Evolutionary conservation across 2,329 filamentous ascomycete species (phyloP).

Genomic region (Chaetomium globosum): DNA sequence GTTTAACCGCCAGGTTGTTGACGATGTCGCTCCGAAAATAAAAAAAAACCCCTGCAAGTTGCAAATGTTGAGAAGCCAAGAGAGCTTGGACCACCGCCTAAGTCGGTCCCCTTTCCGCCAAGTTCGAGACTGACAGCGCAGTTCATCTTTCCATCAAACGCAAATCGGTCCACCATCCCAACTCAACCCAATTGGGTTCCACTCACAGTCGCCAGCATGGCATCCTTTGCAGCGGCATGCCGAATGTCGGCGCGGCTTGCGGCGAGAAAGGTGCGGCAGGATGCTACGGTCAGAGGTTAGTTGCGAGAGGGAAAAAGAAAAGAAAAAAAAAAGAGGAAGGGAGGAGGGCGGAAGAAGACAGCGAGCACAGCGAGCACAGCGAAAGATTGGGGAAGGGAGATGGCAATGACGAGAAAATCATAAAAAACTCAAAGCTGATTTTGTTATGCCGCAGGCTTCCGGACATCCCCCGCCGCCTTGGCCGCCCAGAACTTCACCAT

Average conservation of each 20-base stretch:
- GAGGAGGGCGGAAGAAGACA: background rate
- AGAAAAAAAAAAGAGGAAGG: background rate
- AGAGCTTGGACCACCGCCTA: conserved; percentile 24
- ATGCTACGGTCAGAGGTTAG: conserved; percentile 61
- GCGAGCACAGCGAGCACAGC: background rate
- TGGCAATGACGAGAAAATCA: background rate
- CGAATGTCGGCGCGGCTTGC: conserved; percentile 65
- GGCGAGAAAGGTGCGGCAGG: conserved; percentile 55
- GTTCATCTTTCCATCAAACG: conserved; percentile 18
- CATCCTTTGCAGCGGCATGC: conserved; percentile 66
- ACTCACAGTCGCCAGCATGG: conserved; percentile 53
- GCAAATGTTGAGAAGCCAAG: conserved; percentile 22
- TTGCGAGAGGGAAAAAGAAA: conserved; percentile 1
- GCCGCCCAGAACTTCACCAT: conserved; percentile 87
- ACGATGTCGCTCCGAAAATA: background rate
- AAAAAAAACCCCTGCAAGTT: conserved; percentile 2
- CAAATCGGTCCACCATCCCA: conserved; percentile 21
- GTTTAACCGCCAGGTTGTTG: background rate
- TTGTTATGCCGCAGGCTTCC: conserved; percentile 56
- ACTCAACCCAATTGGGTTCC: conserved; percentile 27
- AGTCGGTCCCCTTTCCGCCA: conserved; percentile 19
- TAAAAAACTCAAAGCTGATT: conserved; percentile 15
- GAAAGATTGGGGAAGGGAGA: conserved; percentile 5
- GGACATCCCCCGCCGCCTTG: conserved; percentile 62
- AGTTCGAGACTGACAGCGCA: conserved; percentile 10